Conservation (phyloP, 495 filamentous ascomycete genomes). For the Penicillium macrosclerotiorum region DNA sequence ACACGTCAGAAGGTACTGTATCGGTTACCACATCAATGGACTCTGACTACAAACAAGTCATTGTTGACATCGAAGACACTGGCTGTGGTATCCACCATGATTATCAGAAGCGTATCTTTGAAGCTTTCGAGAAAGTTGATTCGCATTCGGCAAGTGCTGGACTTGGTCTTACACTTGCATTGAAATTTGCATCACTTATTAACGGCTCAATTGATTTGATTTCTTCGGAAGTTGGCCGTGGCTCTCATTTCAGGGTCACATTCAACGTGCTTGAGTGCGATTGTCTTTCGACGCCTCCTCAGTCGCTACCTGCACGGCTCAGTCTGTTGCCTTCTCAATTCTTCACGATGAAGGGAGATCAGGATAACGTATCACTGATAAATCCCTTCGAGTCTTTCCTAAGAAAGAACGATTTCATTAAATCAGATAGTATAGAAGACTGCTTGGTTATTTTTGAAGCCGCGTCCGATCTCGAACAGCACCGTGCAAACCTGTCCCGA, state of each 20-base stretch:
- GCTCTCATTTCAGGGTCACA: slow-evolving; percentile 16
- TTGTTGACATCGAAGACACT: slow-evolving; percentile 14
- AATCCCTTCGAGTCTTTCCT: background rate
- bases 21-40: slow-evolving; percentile 2
- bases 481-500: background rate
- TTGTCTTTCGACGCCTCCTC: background rate
- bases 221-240: slow-evolving; percentile 8
- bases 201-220: slow-evolving; percentile 11
- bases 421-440: background rate
- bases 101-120: slow-evolving; percentile 16
- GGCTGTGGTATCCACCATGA: slow-evolving; percentile 10
- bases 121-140: slow-evolving; percentile 15
- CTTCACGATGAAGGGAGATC: background rate
- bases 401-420: background rate
- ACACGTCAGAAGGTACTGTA: slow-evolving; percentile 6
- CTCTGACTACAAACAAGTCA: slow-evolving; percentile 1
- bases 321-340: slow-evolving; percentile 2
- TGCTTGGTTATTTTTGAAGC: slow-evolving; percentile 8
- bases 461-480: slow-evolving; percentile 1
- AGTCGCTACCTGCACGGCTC: background rate
- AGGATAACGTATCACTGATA: background rate
- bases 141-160: slow-evolving; percentile 13
- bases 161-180: slow-evolving; percentile 14
- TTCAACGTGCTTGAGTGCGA: slow-evolving; percentile 8
- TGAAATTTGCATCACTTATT: slow-evolving; percentile 12